Percentiles rank a stretch among this genome's conserved stretches.
These are phyloP conservation scores for Lepidium sativum DNA, from an alignment of 345 rosid species.

Conservation along the genomic window DNA sequence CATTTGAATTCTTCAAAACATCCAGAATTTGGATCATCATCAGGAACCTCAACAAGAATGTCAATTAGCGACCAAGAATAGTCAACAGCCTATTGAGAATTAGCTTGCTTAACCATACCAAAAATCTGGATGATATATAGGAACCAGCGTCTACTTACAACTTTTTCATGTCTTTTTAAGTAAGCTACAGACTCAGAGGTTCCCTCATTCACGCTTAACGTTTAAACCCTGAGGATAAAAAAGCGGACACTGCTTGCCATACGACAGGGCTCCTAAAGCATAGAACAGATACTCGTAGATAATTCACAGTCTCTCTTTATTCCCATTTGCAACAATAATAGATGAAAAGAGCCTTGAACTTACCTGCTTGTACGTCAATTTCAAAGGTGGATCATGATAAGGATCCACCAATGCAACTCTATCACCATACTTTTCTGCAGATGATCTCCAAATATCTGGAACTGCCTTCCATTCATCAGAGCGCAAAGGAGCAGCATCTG, in stretches of 20 bases:
- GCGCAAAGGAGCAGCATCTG: conserved; percentile 25
- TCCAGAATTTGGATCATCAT: not conserved
- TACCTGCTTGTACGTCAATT: conserved; percentile 79
- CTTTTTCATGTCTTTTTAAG: not conserved
- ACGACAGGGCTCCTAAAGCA: not conserved
- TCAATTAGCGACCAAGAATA: not conserved
- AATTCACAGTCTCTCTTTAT: not conserved
- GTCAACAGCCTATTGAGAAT: not conserved
- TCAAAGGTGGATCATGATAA: conserved; percentile 78
- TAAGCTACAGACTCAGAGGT: not conserved
- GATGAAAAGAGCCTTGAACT: not conserved
- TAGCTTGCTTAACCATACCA: not conserved
- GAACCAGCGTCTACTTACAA: not conserved
- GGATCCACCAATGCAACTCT: conserved; percentile 72
- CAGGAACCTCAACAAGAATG: not conserved
- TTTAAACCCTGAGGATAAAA: not conserved
- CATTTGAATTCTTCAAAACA: not conserved
- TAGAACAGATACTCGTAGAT: not conserved
- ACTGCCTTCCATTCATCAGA: conserved; percentile 66
- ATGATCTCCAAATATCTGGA: conserved; percentile 89
- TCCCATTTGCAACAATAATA: not conserved
- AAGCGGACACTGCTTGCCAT: not conserved
- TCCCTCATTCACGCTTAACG: not conserved
- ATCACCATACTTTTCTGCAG: conserved; percentile 80
- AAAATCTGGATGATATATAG: not conserved